Percentiles rank a stretch among this genome's conserved stretches.
Conservation (phyloP, 495 filamentous ascomycete genomes). For the Aspergillus ostianus region DNA sequence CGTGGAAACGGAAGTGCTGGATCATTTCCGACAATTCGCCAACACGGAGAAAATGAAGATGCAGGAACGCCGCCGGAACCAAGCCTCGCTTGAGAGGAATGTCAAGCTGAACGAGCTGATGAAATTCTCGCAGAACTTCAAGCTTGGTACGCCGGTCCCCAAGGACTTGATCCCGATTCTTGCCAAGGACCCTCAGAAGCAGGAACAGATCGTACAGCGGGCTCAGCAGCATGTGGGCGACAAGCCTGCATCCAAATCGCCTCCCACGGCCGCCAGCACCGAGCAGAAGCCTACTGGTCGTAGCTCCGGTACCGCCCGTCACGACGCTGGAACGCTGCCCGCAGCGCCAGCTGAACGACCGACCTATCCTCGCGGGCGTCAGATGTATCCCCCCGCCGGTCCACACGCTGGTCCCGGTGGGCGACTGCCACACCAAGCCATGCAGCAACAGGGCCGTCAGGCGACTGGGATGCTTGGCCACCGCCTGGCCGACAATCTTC, state of each 20-base stretch:
- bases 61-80: slow-evolving; percentile 68
- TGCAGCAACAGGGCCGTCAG: slow-evolving; percentile 44
- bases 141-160: slow-evolving; percentile 86
- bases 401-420: slow-evolving; percentile 38
- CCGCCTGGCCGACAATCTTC: slow-evolving; percentile 54
- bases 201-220: slow-evolving; percentile 87
- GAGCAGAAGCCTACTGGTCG: slow-evolving; percentile 41
- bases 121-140: slow-evolving; percentile 93
- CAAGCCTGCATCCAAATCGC: slow-evolving; percentile 48
- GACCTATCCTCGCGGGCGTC: slow-evolving; percentile 41
- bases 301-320: slow-evolving; percentile 26
- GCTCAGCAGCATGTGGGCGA: slow-evolving; percentile 64
- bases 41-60: slow-evolving; percentile 70
- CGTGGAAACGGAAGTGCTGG: slow-evolving; percentile 74
- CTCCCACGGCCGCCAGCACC: slow-evolving; percentile 17
- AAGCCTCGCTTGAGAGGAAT: slow-evolving; percentile 70
- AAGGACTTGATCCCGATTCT: slow-evolving; percentile 91
- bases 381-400: slow-evolving; percentile 46
- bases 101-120: slow-evolving; percentile 90
- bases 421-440: slow-evolving; percentile 39
- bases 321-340: slow-evolving; percentile 32
- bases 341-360: slow-evolving; percentile 43
- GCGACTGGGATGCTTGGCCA: slow-evolving; percentile 50
- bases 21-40: slow-evolving; percentile 81
- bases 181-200: slow-evolving; percentile 90